phyloP scores from a whole-genome alignment of 495 filamentous ascomycete species.

The Mytilinidion resinicola region DNA sequence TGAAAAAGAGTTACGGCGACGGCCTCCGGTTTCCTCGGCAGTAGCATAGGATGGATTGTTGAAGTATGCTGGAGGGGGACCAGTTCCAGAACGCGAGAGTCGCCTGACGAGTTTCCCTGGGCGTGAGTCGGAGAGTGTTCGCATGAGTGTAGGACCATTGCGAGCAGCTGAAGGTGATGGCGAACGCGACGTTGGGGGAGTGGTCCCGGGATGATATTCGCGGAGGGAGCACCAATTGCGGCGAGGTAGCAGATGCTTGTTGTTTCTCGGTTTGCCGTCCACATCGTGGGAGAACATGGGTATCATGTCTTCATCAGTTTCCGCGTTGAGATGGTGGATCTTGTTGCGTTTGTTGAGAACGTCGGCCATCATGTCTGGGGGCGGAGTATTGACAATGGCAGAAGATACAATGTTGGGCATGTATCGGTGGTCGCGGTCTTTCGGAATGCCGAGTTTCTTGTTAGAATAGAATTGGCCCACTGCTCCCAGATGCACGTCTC shows the following conservation, averaged over 20 bases:
- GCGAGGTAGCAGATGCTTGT: slow-evolving; percentile 82
- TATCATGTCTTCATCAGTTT: slow-evolving; percentile 94
- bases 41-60: slow-evolving; percentile 22
- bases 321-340: slow-evolving; percentile 74
- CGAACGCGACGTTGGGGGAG: slow-evolving; percentile 60
- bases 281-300: slow-evolving; percentile 85
- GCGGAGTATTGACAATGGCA: slow-evolving; percentile 85
- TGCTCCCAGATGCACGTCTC: slow-evolving; percentile 90
- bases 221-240: slow-evolving; percentile 90
- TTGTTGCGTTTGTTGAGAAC: slow-evolving; percentile 91
- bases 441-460: slow-evolving; percentile 65
- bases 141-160: slow-evolving; percentile 9
- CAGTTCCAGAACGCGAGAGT: slow-evolving; percentile 18
- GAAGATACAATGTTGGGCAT: slow-evolving; percentile 89
- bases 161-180: slow-evolving; percentile 12
- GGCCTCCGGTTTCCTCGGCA: slow-evolving; percentile 10
- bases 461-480: slow-evolving; percentile 93
- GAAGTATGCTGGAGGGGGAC: slow-evolving; percentile 23
- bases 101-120: slow-evolving; percentile 29
- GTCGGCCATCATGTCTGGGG: slow-evolving; percentile 82
- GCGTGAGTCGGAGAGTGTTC: slow-evolving; percentile 19
- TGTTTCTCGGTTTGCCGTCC: slow-evolving; percentile 81
- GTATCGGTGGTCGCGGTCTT: slow-evolving; percentile 86
- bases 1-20: slow-evolving; percentile 21
- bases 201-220: slow-evolving; percentile 68